These are phyloP conservation scores for Pseudogymnoascus sp. DNA, from an alignment of 2,329 filamentous ascomycete genomes.

Conservation along the genomic window DNA sequence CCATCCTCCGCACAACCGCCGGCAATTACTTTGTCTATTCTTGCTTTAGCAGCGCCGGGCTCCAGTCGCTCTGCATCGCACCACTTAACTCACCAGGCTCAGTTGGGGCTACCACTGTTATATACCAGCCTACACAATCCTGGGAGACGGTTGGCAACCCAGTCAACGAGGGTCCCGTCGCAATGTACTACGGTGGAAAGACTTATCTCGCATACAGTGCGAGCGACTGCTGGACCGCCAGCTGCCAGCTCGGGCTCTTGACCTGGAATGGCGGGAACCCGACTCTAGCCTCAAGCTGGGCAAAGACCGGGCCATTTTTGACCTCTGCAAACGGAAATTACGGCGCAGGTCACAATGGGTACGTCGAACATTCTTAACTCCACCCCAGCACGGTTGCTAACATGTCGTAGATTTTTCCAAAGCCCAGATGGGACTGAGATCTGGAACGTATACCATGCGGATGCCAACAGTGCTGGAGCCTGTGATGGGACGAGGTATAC, in stretches of 20 bases:
- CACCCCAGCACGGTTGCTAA: background rate
- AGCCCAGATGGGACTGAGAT: slow-evolving; percentile 47
- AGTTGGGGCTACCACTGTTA: slow-evolving; percentile 40
- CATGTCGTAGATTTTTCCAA: slow-evolving; percentile 42
- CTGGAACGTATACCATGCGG: slow-evolving; percentile 51
- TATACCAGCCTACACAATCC: slow-evolving; percentile 42
- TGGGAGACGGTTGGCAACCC: slow-evolving; percentile 45
- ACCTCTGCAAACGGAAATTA: slow-evolving; percentile 49
- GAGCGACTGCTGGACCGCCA: slow-evolving; percentile 48
- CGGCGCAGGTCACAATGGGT: slow-evolving; percentile 39
- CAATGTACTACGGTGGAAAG: slow-evolving; percentile 45
- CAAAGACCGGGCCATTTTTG: slow-evolving; percentile 45
- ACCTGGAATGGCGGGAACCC: slow-evolving; percentile 47
- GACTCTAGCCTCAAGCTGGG: slow-evolving; percentile 38
- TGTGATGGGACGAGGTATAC: slow-evolving; percentile 49
- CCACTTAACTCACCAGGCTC: slow-evolving; percentile 33
- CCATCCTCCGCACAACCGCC: slow-evolving; percentile 41
- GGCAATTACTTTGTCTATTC: slow-evolving; percentile 49
- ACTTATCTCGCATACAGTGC: slow-evolving; percentile 49
- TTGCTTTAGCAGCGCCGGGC: slow-evolving; percentile 38
- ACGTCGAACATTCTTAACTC: slow-evolving; percentile 6
- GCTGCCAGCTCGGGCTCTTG: slow-evolving; percentile 47
- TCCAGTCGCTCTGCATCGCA: slow-evolving; percentile 36
- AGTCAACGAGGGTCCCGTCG: slow-evolving; percentile 49
- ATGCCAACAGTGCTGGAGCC: slow-evolving; percentile 38